Conservation (phyloP, 1,284 basidiomycete species). For the Xanthoconium separans region DNA sequence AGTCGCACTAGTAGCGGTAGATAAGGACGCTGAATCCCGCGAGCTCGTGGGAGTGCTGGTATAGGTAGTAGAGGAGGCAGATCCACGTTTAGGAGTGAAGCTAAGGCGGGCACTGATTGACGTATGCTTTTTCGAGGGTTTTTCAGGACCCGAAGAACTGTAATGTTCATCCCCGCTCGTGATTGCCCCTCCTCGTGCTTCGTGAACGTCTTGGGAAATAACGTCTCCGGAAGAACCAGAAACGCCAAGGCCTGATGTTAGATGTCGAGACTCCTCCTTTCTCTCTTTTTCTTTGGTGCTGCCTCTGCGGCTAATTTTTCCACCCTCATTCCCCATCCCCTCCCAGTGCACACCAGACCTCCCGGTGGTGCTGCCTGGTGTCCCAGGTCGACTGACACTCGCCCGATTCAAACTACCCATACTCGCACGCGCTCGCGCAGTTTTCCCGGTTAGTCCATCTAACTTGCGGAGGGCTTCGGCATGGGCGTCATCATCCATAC, state of each 20-base stretch:
- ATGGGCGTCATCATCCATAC: slow-evolving; percentile 83
- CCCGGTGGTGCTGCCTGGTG: slow-evolving; percentile 52
- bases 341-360: slow-evolving; percentile 65
- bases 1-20: slow-evolving; percentile 70
- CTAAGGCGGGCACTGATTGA: slow-evolving; percentile 60
- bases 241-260: slow-evolving; percentile 37
- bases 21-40: slow-evolving; percentile 79
- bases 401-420: slow-evolving; percentile 62
- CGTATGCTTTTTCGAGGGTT: slow-evolving; percentile 62
- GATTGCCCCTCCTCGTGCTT: slow-evolving; percentile 39
- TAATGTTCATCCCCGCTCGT: slow-evolving; percentile 53
- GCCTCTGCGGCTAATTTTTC: slow-evolving; percentile 49
- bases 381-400: slow-evolving; percentile 71
- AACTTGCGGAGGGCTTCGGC: slow-evolving; percentile 91
- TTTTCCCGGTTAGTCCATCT: slow-evolving; percentile 84
- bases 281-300: slow-evolving; percentile 50
- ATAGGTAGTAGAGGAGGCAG: slow-evolving; percentile 84
- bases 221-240: slow-evolving; percentile 31
- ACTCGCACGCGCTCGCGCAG: slow-evolving; percentile 63
- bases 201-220: slow-evolving; percentile 37
- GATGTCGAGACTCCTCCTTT: slow-evolving; percentile 36
- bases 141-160: slow-evolving; percentile 48
- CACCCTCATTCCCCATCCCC: slow-evolving; percentile 50
- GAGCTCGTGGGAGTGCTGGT: slow-evolving; percentile 77
- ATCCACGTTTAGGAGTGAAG: slow-evolving; percentile 81